phyloP scores from a whole-genome alignment of 108 stramenopile genomes.

The Asterionellopsis glacialis region DNA sequence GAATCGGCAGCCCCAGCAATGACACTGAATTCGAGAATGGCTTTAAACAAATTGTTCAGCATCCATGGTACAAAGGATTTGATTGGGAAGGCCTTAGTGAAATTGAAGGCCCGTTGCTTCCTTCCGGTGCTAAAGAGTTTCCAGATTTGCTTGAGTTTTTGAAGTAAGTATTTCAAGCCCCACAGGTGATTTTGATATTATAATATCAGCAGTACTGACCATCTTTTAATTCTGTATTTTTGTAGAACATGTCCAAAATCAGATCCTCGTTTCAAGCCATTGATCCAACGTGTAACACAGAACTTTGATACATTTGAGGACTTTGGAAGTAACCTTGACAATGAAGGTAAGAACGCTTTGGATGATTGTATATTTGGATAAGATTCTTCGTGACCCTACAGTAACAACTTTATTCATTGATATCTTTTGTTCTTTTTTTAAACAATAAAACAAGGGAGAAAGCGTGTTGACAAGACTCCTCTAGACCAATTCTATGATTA shows the following conservation, averaged over 20 bases:
- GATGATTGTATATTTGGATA: conserved; percentile 28
- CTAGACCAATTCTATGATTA: conserved; percentile 90
- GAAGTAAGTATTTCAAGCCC: conserved; percentile 53
- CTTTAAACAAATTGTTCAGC: conserved; percentile 81
- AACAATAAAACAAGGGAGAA: neutral
- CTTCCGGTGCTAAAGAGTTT: conserved; percentile 74
- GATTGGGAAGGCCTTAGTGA: conserved; percentile 77
- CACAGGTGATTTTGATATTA: neutral
- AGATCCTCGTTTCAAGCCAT: conserved; percentile 75
- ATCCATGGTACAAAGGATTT: conserved; percentile 87
- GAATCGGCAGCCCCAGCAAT: conserved; percentile 75
- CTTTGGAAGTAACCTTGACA: conserved; percentile 68
- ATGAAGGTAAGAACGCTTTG: conserved; percentile 22
- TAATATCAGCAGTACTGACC: neutral
- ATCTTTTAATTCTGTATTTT: neutral
- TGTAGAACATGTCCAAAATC: conserved; percentile 74
- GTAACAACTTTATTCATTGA: no score
- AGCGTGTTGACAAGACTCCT: neutral
- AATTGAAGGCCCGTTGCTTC: conserved; percentile 79
- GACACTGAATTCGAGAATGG: conserved; percentile 82
- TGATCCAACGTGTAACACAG: conserved; percentile 76
- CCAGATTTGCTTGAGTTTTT: conserved; percentile 76
- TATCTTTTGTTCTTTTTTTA: no score
- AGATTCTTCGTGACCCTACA: conserved; percentile 26
- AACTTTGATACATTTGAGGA: conserved; percentile 94